Base-by-base conservation (phyloP, 148 eudicot species). In the Rhododendron ferrugineum region DNA sequence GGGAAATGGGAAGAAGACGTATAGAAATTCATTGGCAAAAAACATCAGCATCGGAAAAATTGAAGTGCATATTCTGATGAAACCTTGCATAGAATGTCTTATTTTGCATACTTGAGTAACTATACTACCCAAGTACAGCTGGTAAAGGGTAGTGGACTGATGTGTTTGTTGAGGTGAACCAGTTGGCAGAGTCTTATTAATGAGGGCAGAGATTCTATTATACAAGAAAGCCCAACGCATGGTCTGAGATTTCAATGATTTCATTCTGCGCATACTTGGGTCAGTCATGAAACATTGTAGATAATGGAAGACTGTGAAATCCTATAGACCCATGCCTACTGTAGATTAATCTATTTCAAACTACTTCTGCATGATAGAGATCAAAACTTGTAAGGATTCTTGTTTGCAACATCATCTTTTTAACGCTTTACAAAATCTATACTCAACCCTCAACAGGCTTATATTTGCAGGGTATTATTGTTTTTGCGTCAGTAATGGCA, bases 401-500 rank as follows among this genome's bases (percentile, higher is more conserved):
- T 50, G 60, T 80, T 34, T 80, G 13, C 9, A 50, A 52, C 13
- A 49, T 80, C 23, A 80, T 5, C 4, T 16, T 80, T 7, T 50
- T 49, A 5, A 22, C 6, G 13, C 40, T 80, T 50, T 28, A 30
- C 22, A 54, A n/a, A 13, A 81, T 70, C 11, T 37, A 44, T 62
- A 32, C 32, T 32, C 32, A 32, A 32, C 32, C 2, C 76, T 88
- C 64, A 88, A 44, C n/a, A 78, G 47, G 16, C 47, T 34, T 30
- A 70, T n/a, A 26, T 32, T 83, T 88, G 36, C 88, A 93, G 98
- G 98, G 96, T n/a, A 95, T 94, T 28, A 90, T 93, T 85, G 96
- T 95, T 68, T 95, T 95, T 86, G 98, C 97, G 37, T 94, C 98
- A 22, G 92, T 96, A 37, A 93, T 96, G 98, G 94, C 98, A 60